A percentile compares a stretch with the other conserved stretches of the same genome.
These are phyloP conservation scores for Beta vulgaris DNA, from an alignment of 148 eudicot species.

Conservation along the genomic window DNA sequence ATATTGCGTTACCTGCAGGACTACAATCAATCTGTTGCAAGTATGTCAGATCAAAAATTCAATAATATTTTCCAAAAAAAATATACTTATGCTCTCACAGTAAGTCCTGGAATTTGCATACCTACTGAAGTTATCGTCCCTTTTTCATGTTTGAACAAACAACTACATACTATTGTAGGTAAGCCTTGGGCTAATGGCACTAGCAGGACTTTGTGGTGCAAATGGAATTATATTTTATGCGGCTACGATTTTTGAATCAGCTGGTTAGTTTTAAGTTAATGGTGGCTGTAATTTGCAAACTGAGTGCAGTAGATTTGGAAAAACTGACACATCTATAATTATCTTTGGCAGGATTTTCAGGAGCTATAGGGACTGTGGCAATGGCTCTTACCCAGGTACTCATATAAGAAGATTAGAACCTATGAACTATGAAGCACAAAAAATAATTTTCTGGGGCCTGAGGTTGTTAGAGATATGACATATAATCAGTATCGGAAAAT, in stretches of 20 bases:
- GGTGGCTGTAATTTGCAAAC: not conserved
- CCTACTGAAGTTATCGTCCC: no score
- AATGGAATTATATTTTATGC: conserved; percentile 55
- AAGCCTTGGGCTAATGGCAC: conserved; percentile 52
- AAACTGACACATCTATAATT: not conserved
- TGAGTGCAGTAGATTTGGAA: not conserved
- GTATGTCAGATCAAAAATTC: conserved; percentile 29
- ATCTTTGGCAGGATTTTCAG: conserved; percentile 47
- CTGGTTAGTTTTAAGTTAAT: conserved; percentile 49
- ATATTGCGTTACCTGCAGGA: conserved; percentile 29
- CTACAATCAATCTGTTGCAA: conserved; percentile 28
- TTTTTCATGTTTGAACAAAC: no score
- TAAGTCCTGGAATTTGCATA: conserved; percentile 20
- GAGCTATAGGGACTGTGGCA: conserved; percentile 44
- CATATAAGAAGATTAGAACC: no score
- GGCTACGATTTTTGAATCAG: conserved; percentile 45
- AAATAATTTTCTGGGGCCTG: no score
- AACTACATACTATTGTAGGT: conserved; percentile 40
- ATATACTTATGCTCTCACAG: conserved; percentile 50
- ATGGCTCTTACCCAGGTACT: conserved; percentile 67
- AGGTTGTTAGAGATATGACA: no score
- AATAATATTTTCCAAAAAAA: conserved; percentile 39
- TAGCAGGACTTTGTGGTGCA: conserved; percentile 49
- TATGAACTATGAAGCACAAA: no score
- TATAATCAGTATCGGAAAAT: no score